These are phyloP conservation scores for Leishmania gerbilli DNA, from an alignment of 208 protist species.

Conservation along the genomic window DNA sequence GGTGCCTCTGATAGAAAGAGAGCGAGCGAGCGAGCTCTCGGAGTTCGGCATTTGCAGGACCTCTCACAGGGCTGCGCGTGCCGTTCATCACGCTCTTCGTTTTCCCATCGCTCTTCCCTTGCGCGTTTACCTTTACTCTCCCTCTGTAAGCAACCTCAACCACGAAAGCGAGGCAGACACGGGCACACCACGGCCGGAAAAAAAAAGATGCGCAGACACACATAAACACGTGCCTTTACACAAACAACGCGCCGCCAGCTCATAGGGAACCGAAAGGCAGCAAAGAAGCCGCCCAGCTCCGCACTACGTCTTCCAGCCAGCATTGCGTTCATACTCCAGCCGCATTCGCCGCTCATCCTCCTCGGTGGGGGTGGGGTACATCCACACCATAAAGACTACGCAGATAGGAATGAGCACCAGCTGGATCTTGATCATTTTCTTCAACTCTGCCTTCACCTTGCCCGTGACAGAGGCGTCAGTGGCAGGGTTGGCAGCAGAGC, in stretches of 20 bases:
- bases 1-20: not conserved
- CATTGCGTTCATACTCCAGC: conserved; percentile 79
- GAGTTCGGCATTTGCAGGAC: not conserved
- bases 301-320: conserved; percentile 86
- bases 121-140: not conserved
- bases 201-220: not conserved
- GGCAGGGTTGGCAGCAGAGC: conserved; percentile 18
- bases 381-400: conserved; percentile 55
- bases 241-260: not conserved
- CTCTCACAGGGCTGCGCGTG: not conserved
- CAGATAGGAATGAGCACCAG: conserved; percentile 73
- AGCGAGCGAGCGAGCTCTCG: not conserved
- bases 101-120: not conserved
- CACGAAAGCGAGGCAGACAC: not conserved
- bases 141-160: not conserved
- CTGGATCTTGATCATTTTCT: conserved; percentile 85
- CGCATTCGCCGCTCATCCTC: conserved; percentile 76
- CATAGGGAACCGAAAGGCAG: not conserved
- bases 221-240: not conserved
- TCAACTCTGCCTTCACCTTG: conserved; percentile 69
- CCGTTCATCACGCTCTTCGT: not conserved
- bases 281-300: not conserved
- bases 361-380: conserved; percentile 64
- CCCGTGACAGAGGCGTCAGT: conserved; percentile 55
- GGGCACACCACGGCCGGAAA: not conserved